Percentiles rank a stretch among this genome's conserved stretches.
These are phyloP conservation scores for Capsicum chinense DNA, from an alignment of 257 asterid genomes.

Conservation along the genomic window DNA sequence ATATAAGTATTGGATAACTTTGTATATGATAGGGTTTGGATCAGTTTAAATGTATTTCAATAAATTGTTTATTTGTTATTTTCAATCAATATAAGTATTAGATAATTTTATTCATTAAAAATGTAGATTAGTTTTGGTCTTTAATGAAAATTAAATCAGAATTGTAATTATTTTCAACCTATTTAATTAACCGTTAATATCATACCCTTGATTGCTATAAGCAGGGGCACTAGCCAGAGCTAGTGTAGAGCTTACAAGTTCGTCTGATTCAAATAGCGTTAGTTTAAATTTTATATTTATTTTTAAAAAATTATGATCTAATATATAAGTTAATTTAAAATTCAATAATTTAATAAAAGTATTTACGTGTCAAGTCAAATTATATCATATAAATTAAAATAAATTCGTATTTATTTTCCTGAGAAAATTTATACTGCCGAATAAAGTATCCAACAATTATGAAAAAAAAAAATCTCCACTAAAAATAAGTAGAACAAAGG, in stretches of 20 bases:
- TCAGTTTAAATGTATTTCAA: not conserved
- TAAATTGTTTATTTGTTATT: no score
- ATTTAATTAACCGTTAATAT: not conserved
- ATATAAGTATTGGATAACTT: no score
- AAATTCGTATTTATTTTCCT: no score
- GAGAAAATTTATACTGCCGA: no score
- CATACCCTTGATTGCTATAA: not conserved
- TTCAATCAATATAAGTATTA: no score
- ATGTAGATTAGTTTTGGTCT: not conserved
- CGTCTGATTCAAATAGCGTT: accelerated
- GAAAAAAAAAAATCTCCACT: no score
- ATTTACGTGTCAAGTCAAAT: no score
- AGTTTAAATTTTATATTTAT: not conserved
- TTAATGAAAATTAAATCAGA: not conserved
- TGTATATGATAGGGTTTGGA: not conserved
- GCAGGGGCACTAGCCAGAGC: not conserved
- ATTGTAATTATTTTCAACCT: not conserved
- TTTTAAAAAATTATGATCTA: not conserved
- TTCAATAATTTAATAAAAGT: no score
- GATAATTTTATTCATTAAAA: not conserved
- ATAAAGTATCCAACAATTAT: no score
- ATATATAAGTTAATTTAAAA: no score
- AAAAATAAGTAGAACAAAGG: no score
- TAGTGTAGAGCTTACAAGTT: not conserved
- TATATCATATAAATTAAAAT: no score